phyloP scores from a whole-genome alignment of 139 green algal genomes.

The Coelastrella sp. region DNA sequence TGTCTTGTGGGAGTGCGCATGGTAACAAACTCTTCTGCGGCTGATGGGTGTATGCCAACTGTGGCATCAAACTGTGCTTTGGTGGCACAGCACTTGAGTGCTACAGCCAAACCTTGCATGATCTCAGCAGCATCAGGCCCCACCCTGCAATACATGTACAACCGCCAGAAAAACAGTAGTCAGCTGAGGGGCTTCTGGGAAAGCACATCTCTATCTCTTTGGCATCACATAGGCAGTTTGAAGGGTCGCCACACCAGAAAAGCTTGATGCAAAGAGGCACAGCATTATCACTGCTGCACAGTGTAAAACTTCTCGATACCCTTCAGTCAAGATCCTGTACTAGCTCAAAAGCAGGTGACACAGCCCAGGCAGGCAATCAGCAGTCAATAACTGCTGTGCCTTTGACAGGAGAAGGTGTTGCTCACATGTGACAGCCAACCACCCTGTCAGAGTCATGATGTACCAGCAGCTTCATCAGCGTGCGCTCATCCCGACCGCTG shows the following conservation, averaged over 20 bases:
- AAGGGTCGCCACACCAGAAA: too few relatives aligned
- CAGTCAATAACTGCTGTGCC: too few relatives aligned
- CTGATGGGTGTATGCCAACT: slow-evolving; percentile 89
- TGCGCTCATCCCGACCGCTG: slow-evolving; percentile 80
- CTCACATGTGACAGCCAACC: slow-evolving; percentile 92
- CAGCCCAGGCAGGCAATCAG: too few relatives aligned
- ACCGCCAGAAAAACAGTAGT: neutral
- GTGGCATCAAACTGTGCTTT: slow-evolving; percentile 92
- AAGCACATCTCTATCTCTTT: too few relatives aligned
- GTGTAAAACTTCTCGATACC: too few relatives aligned
- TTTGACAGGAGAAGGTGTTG: too few relatives aligned
- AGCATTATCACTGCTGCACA: too few relatives aligned
- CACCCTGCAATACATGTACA: slow-evolving; percentile 63
- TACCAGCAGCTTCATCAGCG: slow-evolving; percentile 89
- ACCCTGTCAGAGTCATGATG: slow-evolving; percentile 80
- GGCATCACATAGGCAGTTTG: too few relatives aligned
- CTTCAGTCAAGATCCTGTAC: too few relatives aligned
- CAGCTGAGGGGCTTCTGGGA: neutral
- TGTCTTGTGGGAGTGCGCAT: slow-evolving; percentile 76
- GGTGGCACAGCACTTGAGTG: slow-evolving; percentile 89
- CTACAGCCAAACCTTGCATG: slow-evolving; percentile 94
- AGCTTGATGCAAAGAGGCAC: too few relatives aligned
- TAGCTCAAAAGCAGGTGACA: too few relatives aligned
- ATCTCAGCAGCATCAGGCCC: slow-evolving; percentile 94
- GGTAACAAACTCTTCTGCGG: slow-evolving; percentile 96